Percentiles rank a stretch among this genome's conserved stretches.
Conservation (phyloP, 768 basidiomycete genomes). For the Boletus vermiculosoides region DNA sequence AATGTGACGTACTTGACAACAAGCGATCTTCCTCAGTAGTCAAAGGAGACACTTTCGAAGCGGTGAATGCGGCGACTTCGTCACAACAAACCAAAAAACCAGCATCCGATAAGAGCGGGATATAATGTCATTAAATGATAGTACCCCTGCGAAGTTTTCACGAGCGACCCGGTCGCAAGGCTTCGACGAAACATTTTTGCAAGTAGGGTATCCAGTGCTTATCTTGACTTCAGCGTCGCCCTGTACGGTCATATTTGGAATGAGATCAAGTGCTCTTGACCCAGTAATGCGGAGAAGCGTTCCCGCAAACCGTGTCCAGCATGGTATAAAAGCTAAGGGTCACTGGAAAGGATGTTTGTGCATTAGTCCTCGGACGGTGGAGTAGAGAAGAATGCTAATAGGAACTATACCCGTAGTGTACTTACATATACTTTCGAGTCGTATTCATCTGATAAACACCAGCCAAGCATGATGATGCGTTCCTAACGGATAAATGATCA, state of each 20-base stretch:
- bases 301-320: not conserved
- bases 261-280: conserved; percentile 5
- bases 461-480: not conserved
- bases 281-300: not conserved
- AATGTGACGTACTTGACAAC: too few relatives aligned
- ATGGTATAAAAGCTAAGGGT: not conserved
- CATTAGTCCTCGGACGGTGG: not conserved
- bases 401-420: too few relatives aligned
- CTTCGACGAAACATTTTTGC: not conserved
- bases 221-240: conserved; percentile 7
- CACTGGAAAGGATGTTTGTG: not conserved
- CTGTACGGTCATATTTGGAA: not conserved
- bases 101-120: not conserved
- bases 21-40: not conserved
- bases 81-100: not conserved
- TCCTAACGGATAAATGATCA: not conserved
- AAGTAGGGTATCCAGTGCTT: not conserved
- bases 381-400: not conserved
- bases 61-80: not conserved
- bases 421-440: too few relatives aligned
- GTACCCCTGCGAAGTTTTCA: not conserved
- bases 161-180: conserved; percentile 7
- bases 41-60: not conserved
- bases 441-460: not conserved
- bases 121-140: not conserved